Evolutionary conservation across 768 basidiomycete species (phyloP).

Genomic region (Rhizopogon salebrosus): DNA sequence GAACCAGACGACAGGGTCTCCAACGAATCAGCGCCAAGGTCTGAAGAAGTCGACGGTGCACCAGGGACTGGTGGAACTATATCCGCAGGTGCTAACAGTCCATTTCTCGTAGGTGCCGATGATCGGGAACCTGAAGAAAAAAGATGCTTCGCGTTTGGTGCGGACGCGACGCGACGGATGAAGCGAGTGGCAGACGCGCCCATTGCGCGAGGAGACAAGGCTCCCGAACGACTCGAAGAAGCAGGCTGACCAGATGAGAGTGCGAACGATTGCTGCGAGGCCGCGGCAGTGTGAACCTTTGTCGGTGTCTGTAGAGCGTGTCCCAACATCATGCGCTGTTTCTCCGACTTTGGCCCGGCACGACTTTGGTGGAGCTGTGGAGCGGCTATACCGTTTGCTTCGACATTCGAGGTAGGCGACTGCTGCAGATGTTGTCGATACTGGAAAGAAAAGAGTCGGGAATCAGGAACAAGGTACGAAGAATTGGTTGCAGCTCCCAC

Average conservation of each 20-base stretch:
- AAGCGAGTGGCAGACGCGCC: slow-evolving; percentile 79
- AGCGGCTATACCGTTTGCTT: slow-evolving; percentile 14
- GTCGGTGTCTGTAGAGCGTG: slow-evolving; percentile 32
- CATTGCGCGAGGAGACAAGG: slow-evolving; percentile 64
- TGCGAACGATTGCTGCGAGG: slow-evolving; percentile 38
- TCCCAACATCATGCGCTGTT: slow-evolving; percentile 42
- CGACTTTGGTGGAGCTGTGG: slow-evolving; percentile 21
- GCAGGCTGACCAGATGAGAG: slow-evolving; percentile 22
- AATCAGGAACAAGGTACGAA: slow-evolving; percentile 24
- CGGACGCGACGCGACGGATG: slow-evolving; percentile 92
- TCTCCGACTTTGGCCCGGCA: slow-evolving; percentile 43
- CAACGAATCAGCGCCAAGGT: slow-evolving; percentile 63
- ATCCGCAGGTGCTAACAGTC: slow-evolving; percentile 69
- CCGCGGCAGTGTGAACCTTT: slow-evolving; percentile 24
- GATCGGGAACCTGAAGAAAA: slow-evolving; percentile 62
- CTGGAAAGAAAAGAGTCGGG: slow-evolving; percentile 8
- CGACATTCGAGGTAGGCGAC: slow-evolving; percentile 6
- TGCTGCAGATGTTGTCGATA: slow-evolving; percentile 8
- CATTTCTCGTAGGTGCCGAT: slow-evolving; percentile 64
- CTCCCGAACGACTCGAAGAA: slow-evolving; percentile 36
- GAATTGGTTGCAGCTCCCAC: slow-evolving; percentile 27
- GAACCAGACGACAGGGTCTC: slow-evolving; percentile 79
- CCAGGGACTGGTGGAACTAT: slow-evolving; percentile 51
- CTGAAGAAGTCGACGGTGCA: slow-evolving; percentile 42
- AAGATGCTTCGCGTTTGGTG: slow-evolving; percentile 92